A percentile compares a stretch with the other conserved stretches of the same genome.
These are phyloP conservation scores for Acanthamoeba quina DNA, from an alignment of 208 protist genomes.

Conservation along the genomic window DNA sequence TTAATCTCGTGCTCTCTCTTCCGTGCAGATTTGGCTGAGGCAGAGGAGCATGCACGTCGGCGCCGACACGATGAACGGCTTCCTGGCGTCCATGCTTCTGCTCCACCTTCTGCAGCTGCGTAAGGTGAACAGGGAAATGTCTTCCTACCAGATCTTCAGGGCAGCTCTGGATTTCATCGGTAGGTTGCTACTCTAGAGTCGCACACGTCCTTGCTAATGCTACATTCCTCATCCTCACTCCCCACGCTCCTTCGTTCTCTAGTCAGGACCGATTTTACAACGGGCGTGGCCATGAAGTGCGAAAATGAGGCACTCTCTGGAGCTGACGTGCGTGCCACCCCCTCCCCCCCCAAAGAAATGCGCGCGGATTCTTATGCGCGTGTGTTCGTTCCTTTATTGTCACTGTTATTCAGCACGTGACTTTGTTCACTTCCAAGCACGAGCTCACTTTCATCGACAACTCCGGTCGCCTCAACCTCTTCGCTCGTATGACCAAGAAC, in stretches of 20 bases:
- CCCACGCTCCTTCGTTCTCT: too few relatives aligned
- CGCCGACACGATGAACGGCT: constrained; percentile 58
- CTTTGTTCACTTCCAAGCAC: constrained; percentile 13
- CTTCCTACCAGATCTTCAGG: constrained; percentile 70
- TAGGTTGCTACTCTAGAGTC: not conserved
- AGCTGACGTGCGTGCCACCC: not conserved
- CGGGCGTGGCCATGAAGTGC: constrained; percentile 58
- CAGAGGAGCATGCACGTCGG: constrained; percentile 29
- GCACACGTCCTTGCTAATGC: too few relatives aligned
- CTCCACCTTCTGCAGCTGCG: constrained; percentile 38
- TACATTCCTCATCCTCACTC: not conserved
- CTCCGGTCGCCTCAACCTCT: constrained; percentile 58
- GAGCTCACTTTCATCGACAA: constrained; percentile 68
- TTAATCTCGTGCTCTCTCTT: too few relatives aligned
- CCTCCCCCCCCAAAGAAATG: too few relatives aligned
- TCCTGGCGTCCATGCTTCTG: constrained; percentile 68
- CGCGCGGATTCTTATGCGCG: not conserved
- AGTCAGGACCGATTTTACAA: constrained; percentile 32
- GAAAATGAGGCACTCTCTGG: constrained; percentile 56
- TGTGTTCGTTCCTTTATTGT: not conserved
- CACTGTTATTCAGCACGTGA: not conserved
- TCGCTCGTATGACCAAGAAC: constrained; percentile 43
- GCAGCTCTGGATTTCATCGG: constrained; percentile 36
- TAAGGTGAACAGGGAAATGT: constrained; percentile 66
- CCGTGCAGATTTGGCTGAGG: constrained; percentile 63